Base-by-base conservation (phyloP, 2,329 filamentous ascomycete species). In the Pyrenochaeta sp. region DNA sequence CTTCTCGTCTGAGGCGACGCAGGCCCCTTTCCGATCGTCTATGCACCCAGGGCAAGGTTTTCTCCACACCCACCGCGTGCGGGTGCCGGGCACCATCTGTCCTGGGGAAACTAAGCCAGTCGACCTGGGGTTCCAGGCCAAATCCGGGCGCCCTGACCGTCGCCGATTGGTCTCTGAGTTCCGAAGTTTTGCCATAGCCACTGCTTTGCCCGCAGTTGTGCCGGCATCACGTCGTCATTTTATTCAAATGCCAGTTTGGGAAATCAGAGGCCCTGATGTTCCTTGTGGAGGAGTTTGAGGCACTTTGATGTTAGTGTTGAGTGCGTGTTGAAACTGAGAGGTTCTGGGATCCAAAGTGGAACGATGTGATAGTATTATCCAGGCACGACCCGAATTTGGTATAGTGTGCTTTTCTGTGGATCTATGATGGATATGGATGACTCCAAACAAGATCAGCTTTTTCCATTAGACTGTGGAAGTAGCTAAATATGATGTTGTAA, bases 221-320 rank as follows among this genome's bases (percentile, higher is more conserved):
- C 34, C 34, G 10, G 18, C 3, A 20, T 10, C 21, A 6, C 17
- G 34, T 35, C 17, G 9, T 4, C 11, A 26, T 13, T 14, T 21
- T 14, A 17, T 14, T 22, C 9, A 13, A 22, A n/a, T n/a, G 13
- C 37, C 41, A 13, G 9, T 24, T 45, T 32, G 18, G 36, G 46
- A 23, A 38, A 30, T 45, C 21, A 31, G 15, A 45, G 29, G 27
- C 46, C 15, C 46, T 35, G 15, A 7, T 21, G 22, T 24, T 15
- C 26, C 5, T 44, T 21, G 31, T 19, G 27, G 20, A 29, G 13
- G 8, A 14, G 20, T 2, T 26, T 36, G 11, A 35, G 15, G n/a
- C n/a, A n/a, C n/a, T n/a, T n/a, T n/a, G n/a, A n/a, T n/a, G n/a
- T n/a, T n/a, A 13, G n/a, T 21, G 6, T 21, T n/a, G 5, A 21